Base-by-base conservation (phyloP, 768 basidiomycete species). In the Thelephora ganbajun region DNA sequence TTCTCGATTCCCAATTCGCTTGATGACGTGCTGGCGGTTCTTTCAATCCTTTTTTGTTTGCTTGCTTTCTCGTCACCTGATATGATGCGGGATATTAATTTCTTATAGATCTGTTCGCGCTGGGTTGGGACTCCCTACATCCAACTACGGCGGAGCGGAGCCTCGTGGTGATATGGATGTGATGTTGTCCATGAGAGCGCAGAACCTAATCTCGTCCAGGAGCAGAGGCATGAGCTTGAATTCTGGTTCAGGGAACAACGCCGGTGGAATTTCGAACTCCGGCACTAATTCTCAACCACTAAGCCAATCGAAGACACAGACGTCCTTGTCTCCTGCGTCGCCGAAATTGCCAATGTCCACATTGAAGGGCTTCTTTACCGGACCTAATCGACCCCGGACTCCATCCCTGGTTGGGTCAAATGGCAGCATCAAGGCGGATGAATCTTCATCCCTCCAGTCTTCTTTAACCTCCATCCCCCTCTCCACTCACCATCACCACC, bases 151-250 rank as follows among this genome's bases (percentile, higher is more conserved):
- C 18, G 67, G 65, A 13, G 64, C 72, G 22, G 85, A 85, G 51
- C 83, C 83, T 18, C 70, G 78, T 42, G 85, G 85, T 5, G 85
- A 88, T 57, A 75, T 88, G 67, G 85, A 88, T 58, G 85, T 87
- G 43, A 83, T 86, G 75, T 69, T 88, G 33, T 80, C 82, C 26
- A 84, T 88, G 70, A 79, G 79, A 43, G 69, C 76, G 30, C 82
- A 84, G 54, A 77, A 74, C n/a, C 62, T 78, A 46, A 65, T 69
- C 52, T 66, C 67, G 23, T 67, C 67, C 22, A 61, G 62, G 2
- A 35, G 53, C 11, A 42, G 14, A 41, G 39, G 53, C 7, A 12
- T 44, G 18, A 23, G 23, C 14, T 33, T 33, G 23, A 43, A 33
- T 46, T 60, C 36, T 47, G 52, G 51, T 19, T 46, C 19, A 36